Conservation (phyloP, 441 rosid species). For the Erodium chrysanthum region DNA sequence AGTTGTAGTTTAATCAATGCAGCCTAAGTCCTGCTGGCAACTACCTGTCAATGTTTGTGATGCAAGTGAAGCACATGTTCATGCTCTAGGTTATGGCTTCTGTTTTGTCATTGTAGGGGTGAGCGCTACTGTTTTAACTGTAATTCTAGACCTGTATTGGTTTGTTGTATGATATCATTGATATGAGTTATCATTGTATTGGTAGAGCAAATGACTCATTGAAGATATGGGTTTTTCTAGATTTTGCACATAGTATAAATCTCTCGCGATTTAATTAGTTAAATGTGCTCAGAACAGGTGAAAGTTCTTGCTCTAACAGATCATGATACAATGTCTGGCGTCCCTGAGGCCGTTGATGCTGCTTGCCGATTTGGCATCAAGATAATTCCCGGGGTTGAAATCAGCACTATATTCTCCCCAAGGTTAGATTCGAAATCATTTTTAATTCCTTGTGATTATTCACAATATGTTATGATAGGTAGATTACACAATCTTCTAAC, state of each 20-base stretch:
- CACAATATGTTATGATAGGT: neutral
- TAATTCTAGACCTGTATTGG: neutral
- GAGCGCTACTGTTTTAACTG: neutral
- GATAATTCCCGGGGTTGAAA: conserved; percentile 84
- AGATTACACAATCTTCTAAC: no score
- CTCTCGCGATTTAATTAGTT: conserved; percentile 23
- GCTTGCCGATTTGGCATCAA: conserved; percentile 60
- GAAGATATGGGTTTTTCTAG: neutral
- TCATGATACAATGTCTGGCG: conserved; percentile 79
- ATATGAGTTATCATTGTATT: neutral
- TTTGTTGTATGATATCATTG: neutral
- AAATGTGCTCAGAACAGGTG: conserved; percentile 54
- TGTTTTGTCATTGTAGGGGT: neutral
- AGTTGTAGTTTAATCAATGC: neutral
- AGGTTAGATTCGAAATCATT: conserved; percentile 25
- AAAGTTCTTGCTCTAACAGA: conserved; percentile 90
- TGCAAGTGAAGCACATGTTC: conserved; percentile 1
- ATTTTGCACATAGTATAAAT: neutral
- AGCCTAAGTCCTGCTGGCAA: neutral
- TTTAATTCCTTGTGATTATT: neutral
- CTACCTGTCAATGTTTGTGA: neutral
- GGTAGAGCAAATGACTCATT: neutral
- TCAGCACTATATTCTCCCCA: conserved; percentile 69
- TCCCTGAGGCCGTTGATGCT: conserved; percentile 80
- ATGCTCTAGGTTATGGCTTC: neutral